These are phyloP conservation scores for Arabidopsis arenosa DNA, from an alignment of 345 rosid species.

Conservation along the genomic window DNA sequence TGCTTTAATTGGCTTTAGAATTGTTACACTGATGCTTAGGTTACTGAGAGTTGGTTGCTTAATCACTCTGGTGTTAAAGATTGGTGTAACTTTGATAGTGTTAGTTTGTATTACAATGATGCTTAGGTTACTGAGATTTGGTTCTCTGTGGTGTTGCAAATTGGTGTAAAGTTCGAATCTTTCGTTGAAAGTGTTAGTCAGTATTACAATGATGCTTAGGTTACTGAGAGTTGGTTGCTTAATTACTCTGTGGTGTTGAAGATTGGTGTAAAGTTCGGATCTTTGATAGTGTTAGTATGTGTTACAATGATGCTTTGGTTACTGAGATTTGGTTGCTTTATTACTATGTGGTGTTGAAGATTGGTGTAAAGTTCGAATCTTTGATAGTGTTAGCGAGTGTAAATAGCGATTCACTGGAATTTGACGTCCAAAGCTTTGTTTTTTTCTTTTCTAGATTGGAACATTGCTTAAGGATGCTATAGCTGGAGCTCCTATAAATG, in stretches of 20 bases:
- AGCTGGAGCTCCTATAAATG: conserved; percentile 77
- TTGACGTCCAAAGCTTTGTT: conserved; percentile 32
- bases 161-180: too few relatives aligned
- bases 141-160: too few relatives aligned
- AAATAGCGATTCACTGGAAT: conserved; percentile 2
- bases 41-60: background rate
- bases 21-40: background rate
- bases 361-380: too few relatives aligned
- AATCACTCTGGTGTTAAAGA: background rate
- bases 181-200: background rate
- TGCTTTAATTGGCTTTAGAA: background rate
- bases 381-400: too few relatives aligned
- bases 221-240: too few relatives aligned
- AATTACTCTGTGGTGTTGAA: background rate
- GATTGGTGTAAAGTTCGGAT: background rate
- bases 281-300: background rate
- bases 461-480: conserved; percentile 82
- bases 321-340: background rate
- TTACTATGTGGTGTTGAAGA: too few relatives aligned
- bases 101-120: background rate
- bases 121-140: background rate
- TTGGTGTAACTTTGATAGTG: background rate
- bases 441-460: conserved; percentile 53
- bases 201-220: background rate
- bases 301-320: too few relatives aligned